Evolutionary conservation across 768 basidiomycete genomes (phyloP).

Genomic region (Boletus tomentosulus): DNA sequence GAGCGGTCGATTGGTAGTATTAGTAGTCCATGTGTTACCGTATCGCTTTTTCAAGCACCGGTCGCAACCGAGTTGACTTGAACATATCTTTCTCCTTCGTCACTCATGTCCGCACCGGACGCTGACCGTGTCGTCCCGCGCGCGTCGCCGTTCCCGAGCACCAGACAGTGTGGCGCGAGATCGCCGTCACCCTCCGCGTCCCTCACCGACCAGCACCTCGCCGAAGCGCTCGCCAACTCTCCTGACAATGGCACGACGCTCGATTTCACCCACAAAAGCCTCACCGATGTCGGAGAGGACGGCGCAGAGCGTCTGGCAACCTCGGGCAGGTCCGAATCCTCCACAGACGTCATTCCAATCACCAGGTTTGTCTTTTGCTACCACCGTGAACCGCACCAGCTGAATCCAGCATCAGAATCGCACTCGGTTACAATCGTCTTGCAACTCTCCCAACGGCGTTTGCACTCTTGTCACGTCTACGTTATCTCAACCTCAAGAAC

Average conservation of each 20-base stretch:
- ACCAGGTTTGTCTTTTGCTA: slow-evolving; percentile 47
- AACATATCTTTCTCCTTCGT: slow-evolving; percentile 19
- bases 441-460: slow-evolving; percentile 74
- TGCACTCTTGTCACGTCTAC: slow-evolving; percentile 62
- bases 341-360: slow-evolving; percentile 49
- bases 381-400: slow-evolving; percentile 4
- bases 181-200: slow-evolving; percentile 36
- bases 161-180: slow-evolving; percentile 24
- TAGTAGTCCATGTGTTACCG: slow-evolving; percentile 8
- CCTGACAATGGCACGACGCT: slow-evolving; percentile 79
- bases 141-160: slow-evolving; percentile 26
- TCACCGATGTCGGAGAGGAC: slow-evolving; percentile 70
- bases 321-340: slow-evolving; percentile 36
- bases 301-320: slow-evolving; percentile 76
- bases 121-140: slow-evolving; percentile 26
- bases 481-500: slow-evolving; percentile 84
- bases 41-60: slow-evolving; percentile 23
- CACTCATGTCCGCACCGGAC: slow-evolving; percentile 19
- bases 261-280: slow-evolving; percentile 73
- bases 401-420: slow-evolving; percentile 51
- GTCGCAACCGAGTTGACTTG: slow-evolving; percentile 25
- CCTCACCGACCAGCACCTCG: slow-evolving; percentile 54
- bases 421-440: slow-evolving; percentile 82
- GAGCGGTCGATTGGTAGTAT: background rate
- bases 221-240: slow-evolving; percentile 61